Conservation (phyloP, 2,329 filamentous ascomycete species). For the Keithomyces neogunnii region DNA sequence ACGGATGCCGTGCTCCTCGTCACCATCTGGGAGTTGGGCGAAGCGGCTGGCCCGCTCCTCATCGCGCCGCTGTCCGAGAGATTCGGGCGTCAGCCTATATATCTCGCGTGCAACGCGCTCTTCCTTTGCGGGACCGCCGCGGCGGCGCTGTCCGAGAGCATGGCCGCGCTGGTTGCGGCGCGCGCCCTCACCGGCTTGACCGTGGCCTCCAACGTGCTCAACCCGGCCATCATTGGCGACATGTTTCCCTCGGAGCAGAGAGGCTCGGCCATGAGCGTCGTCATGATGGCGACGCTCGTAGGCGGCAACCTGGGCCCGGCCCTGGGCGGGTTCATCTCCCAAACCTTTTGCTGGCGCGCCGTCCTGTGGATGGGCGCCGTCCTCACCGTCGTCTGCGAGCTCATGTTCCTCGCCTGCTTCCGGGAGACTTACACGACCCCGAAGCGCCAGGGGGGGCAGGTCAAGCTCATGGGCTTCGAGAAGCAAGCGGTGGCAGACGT, state of each 20-base stretch:
- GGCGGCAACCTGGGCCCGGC: slow-evolving; percentile 50
- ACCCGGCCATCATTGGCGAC: slow-evolving; percentile 56
- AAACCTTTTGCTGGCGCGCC: slow-evolving; percentile 45
- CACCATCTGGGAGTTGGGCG: slow-evolving; percentile 62
- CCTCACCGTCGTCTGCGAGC: slow-evolving; percentile 39
- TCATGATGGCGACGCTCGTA: slow-evolving; percentile 48
- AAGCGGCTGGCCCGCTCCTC: slow-evolving; percentile 50
- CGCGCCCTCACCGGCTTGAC: slow-evolving; percentile 53
- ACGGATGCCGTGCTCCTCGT: slow-evolving; percentile 53
- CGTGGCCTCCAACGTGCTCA: slow-evolving; percentile 55
- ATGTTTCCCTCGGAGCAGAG: slow-evolving; percentile 33
- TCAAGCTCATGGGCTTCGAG: slow-evolving; percentile 32
- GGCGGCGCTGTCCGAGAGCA: slow-evolving; percentile 35
- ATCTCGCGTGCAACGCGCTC: slow-evolving; percentile 42
- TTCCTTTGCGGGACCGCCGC: slow-evolving; percentile 41
- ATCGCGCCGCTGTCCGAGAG: slow-evolving; percentile 57
- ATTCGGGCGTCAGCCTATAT: slow-evolving; percentile 45
- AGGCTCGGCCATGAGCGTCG: slow-evolving; percentile 48
- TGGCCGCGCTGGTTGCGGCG: slow-evolving; percentile 40
- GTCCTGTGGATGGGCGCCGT: slow-evolving; percentile 42
- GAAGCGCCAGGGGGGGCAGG: not conserved
- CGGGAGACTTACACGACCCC: slow-evolving; percentile 53
- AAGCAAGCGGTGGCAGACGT: slow-evolving; percentile 15
- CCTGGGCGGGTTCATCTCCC: slow-evolving; percentile 44
- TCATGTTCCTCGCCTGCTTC: slow-evolving; percentile 42